Base-by-base conservation (phyloP, 2,329 filamentous ascomycete species). In the Byssochlamys sp. region DNA sequence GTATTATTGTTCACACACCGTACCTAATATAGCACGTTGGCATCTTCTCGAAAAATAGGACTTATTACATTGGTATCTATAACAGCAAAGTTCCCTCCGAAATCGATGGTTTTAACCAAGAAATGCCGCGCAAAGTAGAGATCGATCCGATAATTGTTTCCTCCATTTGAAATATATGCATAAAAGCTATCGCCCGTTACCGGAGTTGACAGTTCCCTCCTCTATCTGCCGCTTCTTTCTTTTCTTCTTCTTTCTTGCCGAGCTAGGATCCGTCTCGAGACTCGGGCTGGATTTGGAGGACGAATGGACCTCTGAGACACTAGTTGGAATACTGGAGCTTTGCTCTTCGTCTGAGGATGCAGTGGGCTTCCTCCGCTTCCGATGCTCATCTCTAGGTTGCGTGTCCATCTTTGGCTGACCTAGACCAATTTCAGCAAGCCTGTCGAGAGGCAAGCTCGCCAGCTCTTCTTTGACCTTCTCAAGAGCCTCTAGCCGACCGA, bases 181-280 rank as follows among this genome's bases (percentile, higher is more conserved):
- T 19, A 6, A 19, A 45, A 45, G n/a, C 4, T 14, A 9, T 45
- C 35, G n/a, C n/a, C n/a, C 14, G 39, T 55, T 51, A 33, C 62
- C 62, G 27, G 58, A 29, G 2, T 39, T 28, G 24, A 61, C 60
- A 12, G 5, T 58, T 31, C 5, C 39, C 31, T 28, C 54, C 49
- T 11, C 25, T 29, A 6, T 39, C 48, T 54, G 60, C 33, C 57
- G 57, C 45, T 59, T 64, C 56, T 61, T 61, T 54, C 60, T 61
- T 49, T 64, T 65, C 53, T 57, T 62, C n/a, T 60, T 54, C 10
- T 59, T 67, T 31, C 53, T 64, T 11, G 39, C n/a, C 5, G 39
- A 45, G 12, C n/a, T 45, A 2, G 31, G 9, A 33, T 33, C 31
- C 31, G 10, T 33, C 10, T 45, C 39, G 4, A n/a, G 14, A 45